Evolutionary conservation across 495 filamentous ascomycete genomes (phyloP), one percentile per base, ranked within the genome.

Genomic region (Wilcoxina mikolae): DNA sequence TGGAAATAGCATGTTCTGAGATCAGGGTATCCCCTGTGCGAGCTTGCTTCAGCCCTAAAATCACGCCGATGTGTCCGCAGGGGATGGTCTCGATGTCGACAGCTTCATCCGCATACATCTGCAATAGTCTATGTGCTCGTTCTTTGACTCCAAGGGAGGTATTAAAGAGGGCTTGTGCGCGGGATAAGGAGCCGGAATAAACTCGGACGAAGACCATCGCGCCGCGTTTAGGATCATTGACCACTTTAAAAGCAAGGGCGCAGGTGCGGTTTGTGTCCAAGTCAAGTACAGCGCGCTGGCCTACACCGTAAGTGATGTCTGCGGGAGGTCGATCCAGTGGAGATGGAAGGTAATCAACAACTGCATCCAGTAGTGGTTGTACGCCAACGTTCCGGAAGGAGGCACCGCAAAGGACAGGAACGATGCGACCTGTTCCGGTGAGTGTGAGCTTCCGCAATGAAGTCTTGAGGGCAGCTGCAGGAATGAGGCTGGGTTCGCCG

Each of bases 361-460:
- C 77, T 29, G 83, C 85, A 66, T 99, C 91, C 17, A 95, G 75
- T 29, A 99, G 72, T 11, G 91, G 89, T 67, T 94, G 86, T 9
- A 99, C 89, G 22, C 93, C 93, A 54, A 95, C 85, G 57, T 99
- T 95, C 27, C 80, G 77, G 67, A 96, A 87, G 64, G 88, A 94
- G 17, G 93, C 86, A 5, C 93, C 93, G 2, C 84, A 85, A 66
- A 94, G 90, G 0, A 99, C 73, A 2, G 93, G 93, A 27, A 91
- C 79, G 25, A 96, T 72, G n/a, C 69, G 70, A 15, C 74, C 71
- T 15, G 73, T 66, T 51, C 79, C 71, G 51, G 79, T 75, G 15
- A 83, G 72, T 1, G 93, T 73, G 55, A 80, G 81, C 33, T 79
- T 76, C 22, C 93, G 80, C 27, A 99, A 75, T 47, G 84, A 81